A percentile compares a stretch with the other conserved stretches of the same genome.
These are phyloP conservation scores for Coniosporium tulheliwenetii DNA, from an alignment of 2,329 filamentous ascomycete species.

Conservation along the genomic window DNA sequence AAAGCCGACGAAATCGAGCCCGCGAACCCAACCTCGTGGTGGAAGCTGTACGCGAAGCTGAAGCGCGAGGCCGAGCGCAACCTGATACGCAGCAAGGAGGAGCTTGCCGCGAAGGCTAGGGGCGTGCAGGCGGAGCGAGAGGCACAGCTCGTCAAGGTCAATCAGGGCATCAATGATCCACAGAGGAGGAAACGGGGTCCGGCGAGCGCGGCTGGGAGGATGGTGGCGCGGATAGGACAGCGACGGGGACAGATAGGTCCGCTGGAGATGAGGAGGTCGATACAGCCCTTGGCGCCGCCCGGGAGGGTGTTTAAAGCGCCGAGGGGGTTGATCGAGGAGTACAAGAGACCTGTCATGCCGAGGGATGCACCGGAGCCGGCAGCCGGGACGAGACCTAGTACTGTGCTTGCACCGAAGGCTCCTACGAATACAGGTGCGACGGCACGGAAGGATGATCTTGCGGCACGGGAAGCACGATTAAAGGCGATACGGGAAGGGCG, in stretches of 20 bases:
- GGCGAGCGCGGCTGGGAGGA: slow-evolving; percentile 24
- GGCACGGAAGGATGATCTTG: too few relatives aligned
- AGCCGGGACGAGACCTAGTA: too few relatives aligned
- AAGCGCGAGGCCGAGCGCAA: slow-evolving; percentile 22
- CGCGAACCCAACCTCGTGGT: slow-evolving; percentile 55
- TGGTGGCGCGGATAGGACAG: slow-evolving; percentile 17
- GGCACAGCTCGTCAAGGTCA: slow-evolving; percentile 28
- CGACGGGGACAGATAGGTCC: slow-evolving; percentile 16
- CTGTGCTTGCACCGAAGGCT: too few relatives aligned
- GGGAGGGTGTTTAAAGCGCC: too few relatives aligned
- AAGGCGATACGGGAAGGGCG: too few relatives aligned
- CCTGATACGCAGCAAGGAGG: slow-evolving; percentile 14
- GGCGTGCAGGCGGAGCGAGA: slow-evolving; percentile 42
- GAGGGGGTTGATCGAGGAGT: too few relatives aligned
- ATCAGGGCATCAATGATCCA: slow-evolving; percentile 5
- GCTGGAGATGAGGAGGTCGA: slow-evolving; percentile 1
- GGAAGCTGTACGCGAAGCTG: slow-evolving; percentile 50
- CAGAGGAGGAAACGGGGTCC: slow-evolving; percentile 25
- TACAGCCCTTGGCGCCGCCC: too few relatives aligned
- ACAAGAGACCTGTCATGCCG: too few relatives aligned
- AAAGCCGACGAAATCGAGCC: slow-evolving; percentile 49
- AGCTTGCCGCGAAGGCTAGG: slow-evolving; percentile 38
- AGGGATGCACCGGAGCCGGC: too few relatives aligned
- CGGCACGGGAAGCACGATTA: too few relatives aligned
- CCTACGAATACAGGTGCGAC: too few relatives aligned